Conservation (phyloP, 1,284 basidiomycete genomes). For the Moesziomyces sp. region DNA sequence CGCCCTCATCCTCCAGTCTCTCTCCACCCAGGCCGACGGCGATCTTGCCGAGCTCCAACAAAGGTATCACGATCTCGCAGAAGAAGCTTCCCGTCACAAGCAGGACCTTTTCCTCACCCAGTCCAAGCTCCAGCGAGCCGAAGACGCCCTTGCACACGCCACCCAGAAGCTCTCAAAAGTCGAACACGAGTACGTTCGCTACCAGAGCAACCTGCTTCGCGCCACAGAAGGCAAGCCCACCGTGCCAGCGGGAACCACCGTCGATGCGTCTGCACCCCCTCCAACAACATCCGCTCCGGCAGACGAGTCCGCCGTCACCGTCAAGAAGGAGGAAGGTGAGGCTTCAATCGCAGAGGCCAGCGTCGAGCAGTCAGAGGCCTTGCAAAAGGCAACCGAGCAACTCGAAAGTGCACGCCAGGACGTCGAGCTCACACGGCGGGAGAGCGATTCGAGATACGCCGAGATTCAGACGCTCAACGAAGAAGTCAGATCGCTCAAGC, state of each 20-base stretch:
- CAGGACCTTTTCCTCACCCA: conserved; percentile 48
- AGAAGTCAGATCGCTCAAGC: conserved; percentile 33
- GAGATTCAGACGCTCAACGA: conserved; percentile 49
- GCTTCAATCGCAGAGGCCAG: conserved; percentile 2
- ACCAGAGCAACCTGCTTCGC: conserved; percentile 49
- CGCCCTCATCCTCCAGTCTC: conserved; percentile 24
- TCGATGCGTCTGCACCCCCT: conserved; percentile 11
- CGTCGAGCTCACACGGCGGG: conserved; percentile 38
- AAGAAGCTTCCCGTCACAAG: conserved; percentile 42
- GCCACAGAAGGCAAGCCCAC: conserved; percentile 44
- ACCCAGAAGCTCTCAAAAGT: conserved; percentile 38
- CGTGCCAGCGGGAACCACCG: conserved; percentile 21
- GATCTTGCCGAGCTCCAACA: conserved; percentile 38
- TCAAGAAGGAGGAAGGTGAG: conserved; percentile 16
- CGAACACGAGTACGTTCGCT: conserved; percentile 48
- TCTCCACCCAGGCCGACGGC: conserved; percentile 45
- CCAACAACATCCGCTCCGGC: conserved; percentile 5
- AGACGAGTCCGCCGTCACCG: background rate
- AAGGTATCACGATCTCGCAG: conserved; percentile 41
- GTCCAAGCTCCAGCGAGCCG: conserved; percentile 43
- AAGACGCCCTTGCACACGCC: conserved; percentile 32
- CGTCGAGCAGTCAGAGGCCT: conserved; percentile 23
- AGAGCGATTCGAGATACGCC: conserved; percentile 47
- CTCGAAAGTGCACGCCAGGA: conserved; percentile 36
- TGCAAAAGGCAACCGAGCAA: conserved; percentile 32